Evolutionary conservation across 2,329 filamentous ascomycete genomes (phyloP).

Genomic region (Aureobasidium leucospermi): DNA sequence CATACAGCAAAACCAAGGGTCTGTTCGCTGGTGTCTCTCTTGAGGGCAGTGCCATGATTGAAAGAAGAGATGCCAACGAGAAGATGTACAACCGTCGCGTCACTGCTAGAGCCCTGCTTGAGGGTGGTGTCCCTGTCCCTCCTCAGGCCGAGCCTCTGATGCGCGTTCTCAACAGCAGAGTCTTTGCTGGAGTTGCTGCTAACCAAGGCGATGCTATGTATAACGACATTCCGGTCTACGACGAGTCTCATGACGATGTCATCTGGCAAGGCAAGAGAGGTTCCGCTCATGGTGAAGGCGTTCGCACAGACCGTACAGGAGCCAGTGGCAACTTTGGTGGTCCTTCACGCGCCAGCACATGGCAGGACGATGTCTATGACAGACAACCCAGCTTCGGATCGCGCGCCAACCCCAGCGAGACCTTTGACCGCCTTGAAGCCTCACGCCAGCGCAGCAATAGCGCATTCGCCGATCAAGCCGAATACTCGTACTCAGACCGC

Average conservation of each 20-base stretch:
- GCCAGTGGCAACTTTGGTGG: conserved; percentile 40
- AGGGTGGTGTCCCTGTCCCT: conserved; percentile 69
- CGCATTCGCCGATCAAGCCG: conserved; percentile 37
- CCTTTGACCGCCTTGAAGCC: conserved; percentile 40
- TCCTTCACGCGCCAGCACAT: conserved; percentile 59
- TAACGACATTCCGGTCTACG: conserved; percentile 88
- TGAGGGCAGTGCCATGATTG: conserved; percentile 87
- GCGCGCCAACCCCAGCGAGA: conserved; percentile 42
- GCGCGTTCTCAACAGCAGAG: conserved; percentile 73
- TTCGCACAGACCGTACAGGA: conserved; percentile 44
- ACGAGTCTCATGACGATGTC: conserved; percentile 71
- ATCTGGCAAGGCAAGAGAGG: conserved; percentile 75
- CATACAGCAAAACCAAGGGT: conserved; percentile 96
- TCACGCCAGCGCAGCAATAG: conserved; percentile 23
- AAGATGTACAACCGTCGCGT: conserved; percentile 83
- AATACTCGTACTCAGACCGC: conserved; percentile 50
- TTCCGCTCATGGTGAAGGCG: conserved; percentile 61
- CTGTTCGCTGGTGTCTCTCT: conserved; percentile 92
- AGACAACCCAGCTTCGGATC: conserved; percentile 42
- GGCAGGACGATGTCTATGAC: conserved; percentile 71
- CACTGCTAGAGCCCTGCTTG: conserved; percentile 74
- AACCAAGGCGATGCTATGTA: conserved; percentile 63
- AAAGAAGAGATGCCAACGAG: conserved; percentile 93
- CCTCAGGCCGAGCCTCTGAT: conserved; percentile 78
- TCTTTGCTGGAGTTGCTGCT: conserved; percentile 63